Evolutionary conservation across 495 filamentous ascomycete genomes (phyloP), one percentile per base, ranked within the genome.

Genomic region (Hypoxylon crocopeplum): DNA sequence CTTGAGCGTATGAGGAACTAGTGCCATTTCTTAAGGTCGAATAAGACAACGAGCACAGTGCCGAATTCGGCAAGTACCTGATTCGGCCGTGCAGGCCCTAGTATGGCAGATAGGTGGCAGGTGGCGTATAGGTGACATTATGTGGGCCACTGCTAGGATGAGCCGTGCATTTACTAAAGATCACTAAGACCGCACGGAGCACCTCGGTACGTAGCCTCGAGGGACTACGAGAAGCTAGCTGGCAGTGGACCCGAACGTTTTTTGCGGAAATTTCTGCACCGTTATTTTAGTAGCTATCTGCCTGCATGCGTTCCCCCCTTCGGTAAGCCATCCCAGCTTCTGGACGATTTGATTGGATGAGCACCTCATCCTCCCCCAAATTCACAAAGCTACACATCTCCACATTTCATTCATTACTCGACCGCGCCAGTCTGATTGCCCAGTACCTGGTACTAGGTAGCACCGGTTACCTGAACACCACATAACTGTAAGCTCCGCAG

Each of bases 251-350:
- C 55, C 55, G 15, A 54, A 48, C 41, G 39, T 5, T 8, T 50
- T 48, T 44, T 64, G 55, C 61, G 61, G 61, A 64, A 64, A 64
- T 64, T 64, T 64, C 61, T 64, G 61, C 61, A 64, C 61, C 61
- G 61, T 64, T 64, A 64, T 64, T 64, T 59, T 64, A 64, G 55
- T 50, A 64, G 38, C 45, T 55, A 36, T 16, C 38, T 41, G 25
- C 33, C 54, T 64, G 55, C 55, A 54, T 59, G 48, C 27, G 49
- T 59, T 64, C 55, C 61, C 60, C 53, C 61, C 61, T 64, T 64
- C 61, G 61, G 61, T 64, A 64, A 64, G 61, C 61, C 48, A 59
- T 59, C 24, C 39, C 25, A 51, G 38, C 29, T 22, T 22, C 15
- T 47, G 13, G 27, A 29, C 4, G 2, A 22, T 36, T 7, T 51